Base-by-base conservation (phyloP, 2,329 filamentous ascomycete genomes). In the Epichloe festucae region DNA sequence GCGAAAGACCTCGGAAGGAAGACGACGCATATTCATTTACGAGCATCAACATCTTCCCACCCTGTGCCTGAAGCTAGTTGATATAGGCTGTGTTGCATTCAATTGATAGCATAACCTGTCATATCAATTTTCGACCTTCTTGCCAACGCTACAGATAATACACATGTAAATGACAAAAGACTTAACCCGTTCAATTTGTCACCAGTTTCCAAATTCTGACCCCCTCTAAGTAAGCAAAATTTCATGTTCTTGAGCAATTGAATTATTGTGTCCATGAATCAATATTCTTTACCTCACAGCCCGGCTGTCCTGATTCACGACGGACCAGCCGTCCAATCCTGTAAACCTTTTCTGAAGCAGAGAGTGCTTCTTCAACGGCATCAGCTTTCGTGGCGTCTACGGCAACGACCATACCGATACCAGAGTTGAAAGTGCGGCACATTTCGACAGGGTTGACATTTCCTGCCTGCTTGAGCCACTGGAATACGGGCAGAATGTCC, bases 391-490 rank as follows among this genome's bases (percentile, higher is more conserved):
- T 75, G 52, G 77, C 72, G 31, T 78, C 79, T 3, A 96, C 88
- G 5, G 89, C 89, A 34, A 90, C 74, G 5, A 96, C 87, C 90
- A 98, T 97, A 46, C 93, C 93, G 44, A 98, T 73, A 48, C 93
- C 93, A 7, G 85, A 89, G 73, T 98, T 98, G 78, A 95, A 97
- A 2, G 89, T 93, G 53, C 89, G 78, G 49, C 85, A 89, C 79
- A 97, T 94, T 72, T 98, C 93, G 10, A 73, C 64, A 2, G 83
- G 75, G 50, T 76, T 78, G 35, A 97, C 82, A 54, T 85, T 85
- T n/a, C 81, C 81, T 3, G 74, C 72, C 55, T 66, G 69, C 71
- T 89, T 89, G 60, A 98, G 76, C 93, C 93, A 98, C 62, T 76
- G 76, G 72, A 97, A 93, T 4, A 96, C 86, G 1, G 78, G 71